These are phyloP conservation scores for Globisporangium megalacanthum DNA, from an alignment of 352 stramenopile species.

Conservation along the genomic window DNA sequence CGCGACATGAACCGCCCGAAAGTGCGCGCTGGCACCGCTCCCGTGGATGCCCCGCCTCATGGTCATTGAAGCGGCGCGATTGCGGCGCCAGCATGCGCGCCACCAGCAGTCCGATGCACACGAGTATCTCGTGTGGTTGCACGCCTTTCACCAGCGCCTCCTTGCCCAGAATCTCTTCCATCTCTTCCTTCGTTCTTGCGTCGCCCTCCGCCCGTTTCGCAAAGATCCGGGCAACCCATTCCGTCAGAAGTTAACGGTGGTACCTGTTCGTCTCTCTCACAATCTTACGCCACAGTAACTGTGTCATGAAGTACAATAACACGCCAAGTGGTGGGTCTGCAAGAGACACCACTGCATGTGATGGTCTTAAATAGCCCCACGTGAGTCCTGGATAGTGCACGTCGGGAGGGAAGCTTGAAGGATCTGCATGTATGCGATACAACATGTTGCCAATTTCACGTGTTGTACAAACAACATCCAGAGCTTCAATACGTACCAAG, in stretches of 20 bases:
- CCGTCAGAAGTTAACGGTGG: not conserved
- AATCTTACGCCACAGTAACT: conserved; percentile 1
- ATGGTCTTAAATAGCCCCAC: conserved; percentile 5
- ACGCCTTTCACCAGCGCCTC: not conserved
- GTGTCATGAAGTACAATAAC: conserved; percentile 5
- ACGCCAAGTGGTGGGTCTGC: conserved; percentile 4
- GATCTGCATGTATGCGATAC: too few species aligned
- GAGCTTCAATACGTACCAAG: too few species aligned
- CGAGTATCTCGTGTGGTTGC: not conserved
- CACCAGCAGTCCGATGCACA: not conserved
- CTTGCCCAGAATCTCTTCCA: not conserved
- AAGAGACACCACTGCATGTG: not conserved
- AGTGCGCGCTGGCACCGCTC: not conserved
- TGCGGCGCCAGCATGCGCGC: not conserved
- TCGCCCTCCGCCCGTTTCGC: not conserved
- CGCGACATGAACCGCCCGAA: conserved; percentile 1
- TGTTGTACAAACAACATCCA: too few species aligned
- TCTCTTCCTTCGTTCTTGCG: not conserved
- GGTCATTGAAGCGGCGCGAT: not conserved
- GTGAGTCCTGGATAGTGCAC: too few species aligned
- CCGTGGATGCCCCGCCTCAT: not conserved
- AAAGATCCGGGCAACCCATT: not conserved
- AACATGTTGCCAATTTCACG: too few species aligned
- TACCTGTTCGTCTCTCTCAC: conserved; percentile 1
- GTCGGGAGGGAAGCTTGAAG: too few species aligned